Base-by-base conservation (phyloP, 2,329 filamentous ascomycete genomes). In the Talaromyces islandicus region DNA sequence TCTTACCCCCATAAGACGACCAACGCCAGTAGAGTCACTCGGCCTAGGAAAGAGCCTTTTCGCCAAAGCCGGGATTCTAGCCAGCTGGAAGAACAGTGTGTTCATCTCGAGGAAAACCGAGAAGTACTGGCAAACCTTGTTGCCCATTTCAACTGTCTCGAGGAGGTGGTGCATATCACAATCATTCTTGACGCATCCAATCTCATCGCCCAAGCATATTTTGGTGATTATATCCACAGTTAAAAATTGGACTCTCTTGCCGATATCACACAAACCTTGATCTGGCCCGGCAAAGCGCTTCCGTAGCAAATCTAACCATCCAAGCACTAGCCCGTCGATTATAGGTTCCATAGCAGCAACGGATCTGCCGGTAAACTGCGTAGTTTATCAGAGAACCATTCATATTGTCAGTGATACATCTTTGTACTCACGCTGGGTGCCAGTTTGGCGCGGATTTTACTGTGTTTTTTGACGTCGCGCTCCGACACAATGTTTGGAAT, bases 401-500 rank as follows among this genome's bases (percentile, higher is more conserved):
- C n/a, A 51, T 21, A 21, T 29, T 53, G 12, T 25, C 25, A 29
- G 19, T 29, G 25, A 29, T 27, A 53, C 50, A 25, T 30, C 10
- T 30, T 30, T 30, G 29, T 30, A 30, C 29, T 30, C 29, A 30
- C 29, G 29, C 55, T 48, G 6, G 55, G 38, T 30, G 55, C 41
- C 27, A 57, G 41, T 17, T 50, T 25, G 17, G 55, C 41, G 21
- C 55, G 55, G n/a, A 57, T 48, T 30, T 30, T 48, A 46, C 19
- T 51, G 25, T 57, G 55, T 50, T 43, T 57, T 27, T 51, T 32
- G 12, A 41, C 17, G 48, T 57, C 38, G 21, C 55, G 55, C 55
- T 57, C 55, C 35, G 55, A 48, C 14, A 57, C 46, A 27, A 57
- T 48, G 41, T 57, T 57, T 21, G 55, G 38, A 29, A 43, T 43